Evolutionary conservation across 345 rosid species (phyloP).

Genomic region (Turnera subulata): DNA sequence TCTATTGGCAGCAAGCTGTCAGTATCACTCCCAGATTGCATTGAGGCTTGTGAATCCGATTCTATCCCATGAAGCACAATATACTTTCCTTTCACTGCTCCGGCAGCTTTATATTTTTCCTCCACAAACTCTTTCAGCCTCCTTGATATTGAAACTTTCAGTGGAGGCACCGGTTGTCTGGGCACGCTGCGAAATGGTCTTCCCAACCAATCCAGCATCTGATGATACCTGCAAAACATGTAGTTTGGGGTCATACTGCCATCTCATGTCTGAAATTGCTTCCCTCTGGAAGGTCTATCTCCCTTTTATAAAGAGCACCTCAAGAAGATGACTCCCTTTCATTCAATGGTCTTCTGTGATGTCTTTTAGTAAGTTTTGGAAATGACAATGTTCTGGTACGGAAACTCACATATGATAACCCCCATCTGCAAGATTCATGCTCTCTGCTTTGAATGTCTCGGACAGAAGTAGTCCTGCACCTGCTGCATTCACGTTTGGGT

Average conservation of each 20-base stretch:
- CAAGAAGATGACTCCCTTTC: slow-evolving; percentile 12
- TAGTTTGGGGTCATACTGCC: neutral
- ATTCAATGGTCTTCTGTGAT: slow-evolving; percentile 5
- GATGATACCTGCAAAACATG: slow-evolving; percentile 58
- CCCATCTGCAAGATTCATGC: slow-evolving; percentile 41
- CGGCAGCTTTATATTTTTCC: slow-evolving; percentile 62
- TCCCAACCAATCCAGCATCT: slow-evolving; percentile 86
- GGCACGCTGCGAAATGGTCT: slow-evolving; percentile 78
- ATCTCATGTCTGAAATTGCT: slow-evolving; percentile 70
- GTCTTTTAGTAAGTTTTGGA: no score
- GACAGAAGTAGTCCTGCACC: slow-evolving; percentile 79
- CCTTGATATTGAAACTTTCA: slow-evolving; percentile 71
- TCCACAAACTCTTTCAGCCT: slow-evolving; percentile 74
- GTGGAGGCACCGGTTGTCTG: slow-evolving; percentile 57
- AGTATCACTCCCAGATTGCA: slow-evolving; percentile 78
- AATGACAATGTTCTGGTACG: no score
- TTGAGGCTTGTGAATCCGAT: slow-evolving; percentile 93
- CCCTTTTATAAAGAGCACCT: slow-evolving; percentile 25
- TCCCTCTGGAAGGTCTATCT: slow-evolving; percentile 61
- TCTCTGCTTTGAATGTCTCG: no score
- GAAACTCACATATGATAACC: no score
- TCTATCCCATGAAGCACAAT: slow-evolving; percentile 87
- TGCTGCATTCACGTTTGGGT: slow-evolving; percentile 92
- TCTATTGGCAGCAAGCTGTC: slow-evolving; percentile 73
- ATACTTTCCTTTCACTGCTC: slow-evolving; percentile 71